Evolutionary conservation across 108 stramenopile genomes (phyloP).

Genomic region (Nitzschia putrida): DNA sequence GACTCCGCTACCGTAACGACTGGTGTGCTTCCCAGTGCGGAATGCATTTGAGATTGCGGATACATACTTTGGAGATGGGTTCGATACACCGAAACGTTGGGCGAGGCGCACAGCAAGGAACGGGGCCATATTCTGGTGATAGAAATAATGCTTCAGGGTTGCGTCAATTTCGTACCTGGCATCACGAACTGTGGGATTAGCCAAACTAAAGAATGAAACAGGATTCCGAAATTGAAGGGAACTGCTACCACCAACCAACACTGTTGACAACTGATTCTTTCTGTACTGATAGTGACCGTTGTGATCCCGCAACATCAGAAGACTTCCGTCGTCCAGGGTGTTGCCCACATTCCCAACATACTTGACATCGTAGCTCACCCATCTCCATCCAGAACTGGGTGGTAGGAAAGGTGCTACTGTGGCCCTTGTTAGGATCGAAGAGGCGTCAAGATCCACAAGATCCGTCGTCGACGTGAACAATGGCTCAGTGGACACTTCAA

Average conservation of each 20-base stretch:
- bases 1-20: neutral
- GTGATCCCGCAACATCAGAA: neutral
- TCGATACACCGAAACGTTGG: neutral
- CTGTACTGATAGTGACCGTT: neutral
- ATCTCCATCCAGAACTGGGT: neutral
- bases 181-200: neutral
- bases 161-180: neutral
- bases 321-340: neutral
- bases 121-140: neutral
- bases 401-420: constrained; percentile 1
- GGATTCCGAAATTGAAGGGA: neutral
- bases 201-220: neutral
- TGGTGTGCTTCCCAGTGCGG: neutral
- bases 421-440: no score
- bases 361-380: neutral
- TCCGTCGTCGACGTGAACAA: neutral
- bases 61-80: neutral
- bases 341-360: neutral
- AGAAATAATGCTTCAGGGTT: neutral
- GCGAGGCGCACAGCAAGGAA: neutral
- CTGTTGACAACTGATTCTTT: neutral
- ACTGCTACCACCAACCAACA: neutral
- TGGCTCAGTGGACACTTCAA: constrained; percentile 19
- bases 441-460: no score
- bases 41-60: neutral